Percentiles rank a stretch among this genome's conserved stretches.
phyloP scores from a whole-genome alignment of 73 alveolate genomes.

The Paramecium bursaria region DNA sequence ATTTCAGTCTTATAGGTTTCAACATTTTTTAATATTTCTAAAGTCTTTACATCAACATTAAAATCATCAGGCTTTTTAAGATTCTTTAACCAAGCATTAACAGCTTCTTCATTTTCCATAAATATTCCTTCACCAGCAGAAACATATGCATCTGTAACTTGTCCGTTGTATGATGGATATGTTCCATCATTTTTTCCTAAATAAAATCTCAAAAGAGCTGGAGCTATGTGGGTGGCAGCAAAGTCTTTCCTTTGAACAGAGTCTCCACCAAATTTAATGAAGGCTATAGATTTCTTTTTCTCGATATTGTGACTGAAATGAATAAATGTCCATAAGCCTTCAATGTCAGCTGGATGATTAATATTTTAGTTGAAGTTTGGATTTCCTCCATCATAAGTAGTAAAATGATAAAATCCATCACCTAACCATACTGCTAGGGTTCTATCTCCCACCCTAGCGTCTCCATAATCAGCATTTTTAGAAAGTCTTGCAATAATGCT shows the following conservation, averaged over 20 bases:
- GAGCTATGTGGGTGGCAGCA: neutral
- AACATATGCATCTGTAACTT: constrained; percentile 1
- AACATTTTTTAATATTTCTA: neutral
- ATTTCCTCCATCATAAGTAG: neutral
- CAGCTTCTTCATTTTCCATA: neutral
- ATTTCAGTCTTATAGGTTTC: neutral
- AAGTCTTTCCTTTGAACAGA: neutral
- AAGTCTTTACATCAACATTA: neutral
- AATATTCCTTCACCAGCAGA: constrained; percentile 23
- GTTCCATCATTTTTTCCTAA: constrained; percentile 6
- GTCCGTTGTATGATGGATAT: constrained; percentile 23
- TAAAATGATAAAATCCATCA: constrained; percentile 62
- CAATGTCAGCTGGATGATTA: constrained; percentile 62
- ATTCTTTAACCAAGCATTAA: neutral
- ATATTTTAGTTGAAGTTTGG: constrained; percentile 26
- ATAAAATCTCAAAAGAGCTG: constrained; percentile 20
- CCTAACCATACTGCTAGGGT: constrained; percentile 48
- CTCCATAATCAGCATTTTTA: neutral
- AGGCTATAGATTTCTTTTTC: neutral
- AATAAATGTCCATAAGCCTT: constrained; percentile 67
- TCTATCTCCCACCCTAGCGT: constrained; percentile 24
- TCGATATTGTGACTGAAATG: constrained; percentile 25
- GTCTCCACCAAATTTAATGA: constrained; percentile 29
- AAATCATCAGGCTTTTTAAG: neutral
- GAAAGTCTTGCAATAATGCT: constrained; percentile 15